These are phyloP conservation scores for Penicillium fimorum DNA, from an alignment of 495 filamentous ascomycete species.

Conservation along the genomic window DNA sequence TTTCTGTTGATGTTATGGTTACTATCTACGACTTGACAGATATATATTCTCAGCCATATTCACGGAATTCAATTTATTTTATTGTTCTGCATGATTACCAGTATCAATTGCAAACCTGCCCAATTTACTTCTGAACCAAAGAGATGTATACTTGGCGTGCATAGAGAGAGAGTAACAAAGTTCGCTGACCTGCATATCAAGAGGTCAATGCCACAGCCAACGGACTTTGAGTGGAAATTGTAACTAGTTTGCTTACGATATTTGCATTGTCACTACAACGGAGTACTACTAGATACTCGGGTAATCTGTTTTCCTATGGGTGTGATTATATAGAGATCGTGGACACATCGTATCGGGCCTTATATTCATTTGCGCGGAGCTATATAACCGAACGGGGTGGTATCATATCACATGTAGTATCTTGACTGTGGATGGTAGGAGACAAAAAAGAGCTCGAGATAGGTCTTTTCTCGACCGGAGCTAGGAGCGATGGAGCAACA, in stretches of 20 bases:
- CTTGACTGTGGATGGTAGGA: slow-evolving; percentile 4
- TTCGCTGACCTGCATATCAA: neutral
- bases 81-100: neutral
- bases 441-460: neutral
- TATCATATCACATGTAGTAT: slow-evolving; percentile 18
- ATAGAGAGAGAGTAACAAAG: neutral
- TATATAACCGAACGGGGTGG: slow-evolving; percentile 8
- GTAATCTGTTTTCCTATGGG: neutral
- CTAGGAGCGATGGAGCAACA: neutral
- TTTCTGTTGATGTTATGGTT: neutral
- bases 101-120: neutral
- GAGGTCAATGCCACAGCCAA: neutral
- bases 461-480: neutral
- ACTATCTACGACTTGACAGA: neutral
- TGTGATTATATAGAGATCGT: neutral
- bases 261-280: neutral
- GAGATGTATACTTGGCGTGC: neutral
- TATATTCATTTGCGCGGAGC: slow-evolving; percentile 2
- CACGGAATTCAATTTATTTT: neutral
- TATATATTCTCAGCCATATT: neutral
- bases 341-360: neutral
- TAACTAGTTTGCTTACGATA: neutral
- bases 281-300: neutral
- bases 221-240: neutral
- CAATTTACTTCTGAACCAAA: neutral